Evolutionary conservation across 2,329 filamentous ascomycete species (phyloP).

Genomic region (Fusarium burgessii): DNA sequence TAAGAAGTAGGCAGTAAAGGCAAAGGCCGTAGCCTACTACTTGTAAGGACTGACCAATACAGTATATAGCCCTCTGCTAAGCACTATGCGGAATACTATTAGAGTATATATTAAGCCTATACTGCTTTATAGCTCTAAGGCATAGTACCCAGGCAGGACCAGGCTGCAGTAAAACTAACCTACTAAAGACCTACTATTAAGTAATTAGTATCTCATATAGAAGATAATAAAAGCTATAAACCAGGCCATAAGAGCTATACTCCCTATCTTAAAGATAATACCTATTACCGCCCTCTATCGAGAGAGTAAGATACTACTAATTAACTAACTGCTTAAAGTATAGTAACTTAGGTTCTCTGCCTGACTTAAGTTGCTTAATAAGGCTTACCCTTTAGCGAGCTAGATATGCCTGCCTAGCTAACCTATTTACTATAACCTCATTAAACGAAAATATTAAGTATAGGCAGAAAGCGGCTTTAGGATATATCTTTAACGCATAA

Average conservation of each 20-base stretch:
- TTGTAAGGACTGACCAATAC: background rate
- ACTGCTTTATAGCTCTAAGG: background rate
- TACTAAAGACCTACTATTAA: background rate
- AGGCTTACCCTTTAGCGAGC: background rate
- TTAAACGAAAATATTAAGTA: background rate
- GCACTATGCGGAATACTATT: background rate
- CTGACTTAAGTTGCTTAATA: background rate
- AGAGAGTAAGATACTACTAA: background rate
- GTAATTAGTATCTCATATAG: background rate
- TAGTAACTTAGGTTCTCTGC: no score
- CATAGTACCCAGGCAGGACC: background rate
- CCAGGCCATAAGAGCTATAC: background rate
- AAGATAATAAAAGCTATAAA: background rate
- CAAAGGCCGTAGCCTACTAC: background rate
- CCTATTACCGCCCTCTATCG: background rate
- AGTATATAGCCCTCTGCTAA: background rate
- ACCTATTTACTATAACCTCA: no score
- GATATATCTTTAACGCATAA: background rate
- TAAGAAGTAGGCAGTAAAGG: background rate
- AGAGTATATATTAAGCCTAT: background rate
- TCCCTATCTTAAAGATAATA: background rate
- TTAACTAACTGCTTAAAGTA: no score
- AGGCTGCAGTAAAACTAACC: background rate
- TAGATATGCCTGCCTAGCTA: background rate
- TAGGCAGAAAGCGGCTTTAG: background rate